These are phyloP conservation scores for Trichoderma erinaceum DNA, from an alignment of 495 filamentous ascomycete species.

Conservation along the genomic window DNA sequence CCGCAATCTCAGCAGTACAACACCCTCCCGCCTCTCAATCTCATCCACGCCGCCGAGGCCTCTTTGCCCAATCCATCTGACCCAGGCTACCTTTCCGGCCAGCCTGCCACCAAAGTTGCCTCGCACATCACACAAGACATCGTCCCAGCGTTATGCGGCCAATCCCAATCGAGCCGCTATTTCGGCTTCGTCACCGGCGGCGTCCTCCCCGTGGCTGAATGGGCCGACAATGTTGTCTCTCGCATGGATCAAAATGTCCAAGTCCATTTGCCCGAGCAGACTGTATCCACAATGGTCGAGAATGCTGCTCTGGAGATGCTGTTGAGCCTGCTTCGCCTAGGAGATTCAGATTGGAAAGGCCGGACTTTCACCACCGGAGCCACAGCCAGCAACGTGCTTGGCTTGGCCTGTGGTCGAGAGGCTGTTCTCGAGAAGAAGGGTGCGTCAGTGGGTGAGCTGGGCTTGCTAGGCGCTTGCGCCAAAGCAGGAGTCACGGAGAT, in stretches of 20 bases:
- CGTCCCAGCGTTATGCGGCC: slow-evolving; percentile 59
- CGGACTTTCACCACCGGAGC: slow-evolving; percentile 85
- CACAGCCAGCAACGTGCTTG: slow-evolving; percentile 78
- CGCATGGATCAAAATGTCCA: slow-evolving; percentile 78
- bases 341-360: slow-evolving; percentile 45
- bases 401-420: slow-evolving; percentile 72
- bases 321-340: slow-evolving; percentile 57
- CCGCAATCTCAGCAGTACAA: not conserved
- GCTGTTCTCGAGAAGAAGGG: slow-evolving; percentile 46
- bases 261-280: slow-evolving; percentile 74
- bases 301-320: slow-evolving; percentile 62
- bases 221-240: slow-evolving; percentile 78
- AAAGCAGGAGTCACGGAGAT: slow-evolving; percentile 58
- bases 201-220: slow-evolving; percentile 67
- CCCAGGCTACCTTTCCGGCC: not conserved
- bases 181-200: slow-evolving; percentile 89
- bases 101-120: not conserved
- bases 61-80: not conserved
- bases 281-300: slow-evolving; percentile 69
- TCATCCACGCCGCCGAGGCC: not conserved
- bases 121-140: slow-evolving; percentile 50
- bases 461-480: slow-evolving; percentile 60
- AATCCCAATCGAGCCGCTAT: slow-evolving; percentile 58
- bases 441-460: slow-evolving; percentile 56
- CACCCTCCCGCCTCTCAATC: not conserved